Conservation (phyloP, 2,329 filamentous ascomycete species). For the Arachnomyces sp. region DNA sequence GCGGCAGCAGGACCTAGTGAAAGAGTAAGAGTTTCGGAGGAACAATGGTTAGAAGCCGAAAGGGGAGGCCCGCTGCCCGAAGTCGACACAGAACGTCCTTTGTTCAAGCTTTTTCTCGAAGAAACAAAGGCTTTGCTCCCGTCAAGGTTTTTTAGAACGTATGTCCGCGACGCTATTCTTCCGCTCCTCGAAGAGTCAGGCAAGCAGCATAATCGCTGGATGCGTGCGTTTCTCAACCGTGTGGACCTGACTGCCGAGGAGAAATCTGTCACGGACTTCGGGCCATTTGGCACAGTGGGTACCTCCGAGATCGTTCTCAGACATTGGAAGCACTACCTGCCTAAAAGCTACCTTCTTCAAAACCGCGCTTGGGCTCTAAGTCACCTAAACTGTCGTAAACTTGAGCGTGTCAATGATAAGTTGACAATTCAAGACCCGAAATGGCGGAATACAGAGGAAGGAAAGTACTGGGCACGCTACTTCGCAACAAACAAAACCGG, state of each 20-base stretch:
- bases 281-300: slow-evolving; percentile 10
- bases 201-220: slow-evolving; percentile 16
- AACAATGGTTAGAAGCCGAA: slow-evolving; percentile 11
- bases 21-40: slow-evolving; percentile 2
- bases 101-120: slow-evolving; percentile 8
- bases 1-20: slow-evolving; percentile 11
- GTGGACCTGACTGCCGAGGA: slow-evolving; percentile 3
- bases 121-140: slow-evolving; percentile 6
- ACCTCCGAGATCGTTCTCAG: slow-evolving; percentile 3
- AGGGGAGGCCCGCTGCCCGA: slow-evolving; percentile 6
- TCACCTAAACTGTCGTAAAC: slow-evolving; percentile 5
- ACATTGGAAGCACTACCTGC: slow-evolving; percentile 12
- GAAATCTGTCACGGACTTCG: slow-evolving; percentile 6
- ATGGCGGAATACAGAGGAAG: slow-evolving; percentile 5
- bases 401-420: slow-evolving; percentile 6
- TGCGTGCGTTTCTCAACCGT: slow-evolving; percentile 11
- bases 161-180: slow-evolving; percentile 11
- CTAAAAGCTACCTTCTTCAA: slow-evolving; percentile 9
- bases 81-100: slow-evolving; percentile 7
- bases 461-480: slow-evolving; percentile 9
- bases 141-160: slow-evolving; percentile 2
- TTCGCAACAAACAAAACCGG: not conserved
- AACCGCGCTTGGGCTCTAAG: slow-evolving; percentile 13
- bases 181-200: slow-evolving; percentile 14
- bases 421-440: slow-evolving; percentile 1